A percentile compares a stretch with the other conserved stretches of the same genome.
These are phyloP conservation scores for Senna tora DNA, from an alignment of 306 rosid species.

Conservation along the genomic window DNA sequence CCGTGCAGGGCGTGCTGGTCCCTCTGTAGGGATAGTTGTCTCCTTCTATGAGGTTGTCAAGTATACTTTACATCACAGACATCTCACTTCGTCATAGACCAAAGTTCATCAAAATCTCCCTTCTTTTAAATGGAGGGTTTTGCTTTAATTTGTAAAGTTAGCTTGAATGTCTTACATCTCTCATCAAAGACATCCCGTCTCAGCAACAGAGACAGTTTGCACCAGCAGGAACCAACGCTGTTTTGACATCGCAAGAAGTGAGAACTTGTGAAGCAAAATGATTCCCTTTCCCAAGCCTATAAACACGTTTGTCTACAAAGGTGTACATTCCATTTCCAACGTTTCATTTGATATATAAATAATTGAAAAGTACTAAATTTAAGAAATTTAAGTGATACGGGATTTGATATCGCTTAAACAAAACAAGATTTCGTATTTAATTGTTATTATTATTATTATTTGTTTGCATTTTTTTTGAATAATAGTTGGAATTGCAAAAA, in stretches of 20 bases:
- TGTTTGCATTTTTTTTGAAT: no score
- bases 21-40: slow-evolving; percentile 92
- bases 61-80: slow-evolving; percentile 56
- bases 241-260: slow-evolving; percentile 41
- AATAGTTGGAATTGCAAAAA: no score
- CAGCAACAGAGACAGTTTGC: background rate
- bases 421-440: no score
- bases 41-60: slow-evolving; percentile 90
- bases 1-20: slow-evolving; percentile 85
- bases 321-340: slow-evolving; percentile 25
- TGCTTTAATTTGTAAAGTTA: slow-evolving; percentile 22
- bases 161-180: slow-evolving; percentile 11
- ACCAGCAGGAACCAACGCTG: slow-evolving; percentile 1
- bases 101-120: no score
- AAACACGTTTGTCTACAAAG: background rate
- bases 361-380: background rate
- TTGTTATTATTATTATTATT: no score
- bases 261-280: slow-evolving; percentile 18
- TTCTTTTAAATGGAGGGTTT: slow-evolving; percentile 20
- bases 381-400: no score
- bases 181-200: slow-evolving; percentile 3
- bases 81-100: slow-evolving; percentile 42
- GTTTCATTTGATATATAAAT: slow-evolving; percentile 23
- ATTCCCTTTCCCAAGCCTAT: no score
- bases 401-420: no score